Base-by-base conservation (phyloP, 306 rosid genomes). In the Leucaena leucocephala region DNA sequence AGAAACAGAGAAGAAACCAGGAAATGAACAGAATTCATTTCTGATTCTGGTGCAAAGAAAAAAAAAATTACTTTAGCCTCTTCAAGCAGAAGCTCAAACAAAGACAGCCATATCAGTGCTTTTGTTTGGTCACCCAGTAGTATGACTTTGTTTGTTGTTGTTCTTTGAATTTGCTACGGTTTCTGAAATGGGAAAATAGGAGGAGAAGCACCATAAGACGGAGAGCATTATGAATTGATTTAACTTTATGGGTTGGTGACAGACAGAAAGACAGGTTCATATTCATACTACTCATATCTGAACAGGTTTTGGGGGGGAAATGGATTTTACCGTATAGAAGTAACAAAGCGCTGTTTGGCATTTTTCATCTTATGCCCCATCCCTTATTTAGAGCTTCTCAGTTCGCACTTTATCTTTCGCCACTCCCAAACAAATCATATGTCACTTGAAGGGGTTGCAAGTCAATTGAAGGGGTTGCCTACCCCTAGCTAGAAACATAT, bases 221-320 rank as follows among this genome's bases (percentile, higher is more conserved):
- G 16, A 46, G 58, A 55, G 44, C 17, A 57, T 38, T 55, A 62
- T 76, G 81, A 54, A 75, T 79, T 76, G 8, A 64, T 55, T 22
- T n/a, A 62, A 72, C 78, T 74, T 85, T 49, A 69, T 80, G 82
- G 79, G 87, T 86, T 72, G 89, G 27, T 79, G 89, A 19, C 62
- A 55, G 27, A 27, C 27, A 27, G 92, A 79, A 76, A 86, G 92
- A 46, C 19, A 74, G 34, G 27, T 27, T 27, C 27, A 27, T 27
- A 27, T 27, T 27, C 27, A 27, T 27, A 27, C 1, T 27, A 27
- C 12, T 64, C 76, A 55, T 54, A 68, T 70, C 7, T 17, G 81
- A 69, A 40, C 43, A 43, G 73, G 27, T 27, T 27, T 44, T 62
- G 50, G 84, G 82, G 76, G 84, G 22, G 40, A 50, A 59, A 38